Conservation (phyloP, 352 stramenopile genomes). For the Pythium volutum region DNA sequence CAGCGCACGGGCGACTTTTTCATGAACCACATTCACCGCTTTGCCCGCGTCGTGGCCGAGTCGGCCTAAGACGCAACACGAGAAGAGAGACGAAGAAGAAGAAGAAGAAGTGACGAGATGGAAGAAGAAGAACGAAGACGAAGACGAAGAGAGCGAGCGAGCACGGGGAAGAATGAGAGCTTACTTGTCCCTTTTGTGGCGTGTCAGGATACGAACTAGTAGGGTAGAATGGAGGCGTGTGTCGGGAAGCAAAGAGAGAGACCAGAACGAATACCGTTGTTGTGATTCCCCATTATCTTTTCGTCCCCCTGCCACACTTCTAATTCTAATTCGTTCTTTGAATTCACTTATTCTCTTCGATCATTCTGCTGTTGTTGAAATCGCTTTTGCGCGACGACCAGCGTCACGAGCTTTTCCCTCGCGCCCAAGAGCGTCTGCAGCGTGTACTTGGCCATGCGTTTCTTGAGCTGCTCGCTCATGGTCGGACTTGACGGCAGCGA, state of each 20-base stretch:
- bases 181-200: no score
- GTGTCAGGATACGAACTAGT: no score
- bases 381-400: conserved; percentile 37
- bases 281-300: not conserved
- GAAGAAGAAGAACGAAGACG: no score
- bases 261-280: not conserved
- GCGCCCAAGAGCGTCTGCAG: conserved; percentile 58
- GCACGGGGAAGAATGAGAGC: not conserved
- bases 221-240: not conserved
- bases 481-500: conserved; percentile 72
- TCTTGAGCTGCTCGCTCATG: conserved; percentile 64
- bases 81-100: not conserved
- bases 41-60: conserved; percentile 84
- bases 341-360: conserved; percentile 21
- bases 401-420: conserved; percentile 53
- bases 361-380: conserved; percentile 16
- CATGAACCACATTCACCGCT: conserved; percentile 88
- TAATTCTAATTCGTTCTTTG: not conserved
- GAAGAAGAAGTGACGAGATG: no score
- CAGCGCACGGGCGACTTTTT: conserved; percentile 89
- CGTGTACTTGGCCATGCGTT: conserved; percentile 80
- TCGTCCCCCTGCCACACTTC: not conserved
- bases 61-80: conserved; percentile 35
- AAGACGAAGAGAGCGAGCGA: not conserved
- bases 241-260: not conserved